These are phyloP conservation scores for Gentiana macrophylla DNA, from an alignment of 257 asterid genomes.

Conservation along the genomic window DNA sequence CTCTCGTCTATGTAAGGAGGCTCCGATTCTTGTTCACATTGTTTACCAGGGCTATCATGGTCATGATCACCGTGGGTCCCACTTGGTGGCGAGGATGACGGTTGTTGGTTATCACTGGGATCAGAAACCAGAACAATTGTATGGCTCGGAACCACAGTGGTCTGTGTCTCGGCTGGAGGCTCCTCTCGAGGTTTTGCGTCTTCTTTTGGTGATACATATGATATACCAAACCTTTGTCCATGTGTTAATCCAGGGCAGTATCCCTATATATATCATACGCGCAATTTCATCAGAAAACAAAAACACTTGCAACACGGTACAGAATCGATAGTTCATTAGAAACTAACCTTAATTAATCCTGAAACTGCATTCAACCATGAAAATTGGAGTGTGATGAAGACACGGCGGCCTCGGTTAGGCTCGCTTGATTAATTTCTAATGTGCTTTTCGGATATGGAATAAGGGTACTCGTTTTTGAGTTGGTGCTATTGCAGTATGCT, in stretches of 20 bases:
- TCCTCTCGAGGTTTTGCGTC: conserved; percentile 29
- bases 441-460: conserved; percentile 27
- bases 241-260: conserved; percentile 81
- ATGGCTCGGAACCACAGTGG: conserved; percentile 23
- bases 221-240: conserved; percentile 75
- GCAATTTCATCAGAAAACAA: conserved; percentile 6
- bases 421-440: conserved; percentile 37
- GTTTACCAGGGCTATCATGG: conserved; percentile 8
- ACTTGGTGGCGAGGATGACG: conserved; percentile 16
- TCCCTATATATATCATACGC: conserved; percentile 50
- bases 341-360: conserved; percentile 66
- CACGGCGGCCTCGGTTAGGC: conserved; percentile 18
- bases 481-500: conserved; percentile 64
- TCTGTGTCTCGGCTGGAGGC: conserved; percentile 28
- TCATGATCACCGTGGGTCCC: conserved; percentile 20
- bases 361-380: conserved; percentile 25
- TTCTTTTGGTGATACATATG: conserved; percentile 30
- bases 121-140: conserved; percentile 28
- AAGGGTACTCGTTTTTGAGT: conserved; percentile 29
- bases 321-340: neutral
- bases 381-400: conserved; percentile 20
- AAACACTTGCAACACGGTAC: neutral
- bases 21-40: conserved; percentile 4
- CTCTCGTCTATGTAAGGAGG: conserved; percentile 7
- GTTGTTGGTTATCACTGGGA: conserved; percentile 9